Conservation (phyloP, 129 eudicot genomes). For the Pseudognaphalium luteoalbum region DNA sequence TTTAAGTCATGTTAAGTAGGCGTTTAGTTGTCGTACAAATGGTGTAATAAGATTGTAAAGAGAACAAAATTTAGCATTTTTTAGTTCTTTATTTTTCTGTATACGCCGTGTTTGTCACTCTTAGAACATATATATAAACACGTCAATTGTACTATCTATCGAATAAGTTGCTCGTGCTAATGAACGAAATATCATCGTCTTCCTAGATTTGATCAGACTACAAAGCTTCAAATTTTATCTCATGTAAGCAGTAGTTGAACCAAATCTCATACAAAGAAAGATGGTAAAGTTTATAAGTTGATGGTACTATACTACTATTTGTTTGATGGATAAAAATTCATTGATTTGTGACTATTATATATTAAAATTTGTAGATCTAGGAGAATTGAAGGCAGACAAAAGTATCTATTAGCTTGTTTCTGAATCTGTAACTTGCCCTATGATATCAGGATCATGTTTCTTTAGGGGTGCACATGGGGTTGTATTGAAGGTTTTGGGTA, state of each 20-base stretch:
- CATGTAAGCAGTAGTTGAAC: neutral
- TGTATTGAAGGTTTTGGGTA: slow-evolving; percentile 7
- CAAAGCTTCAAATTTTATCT: neutral
- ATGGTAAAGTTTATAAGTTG: neutral
- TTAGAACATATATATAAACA: neutral
- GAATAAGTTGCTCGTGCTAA: neutral
- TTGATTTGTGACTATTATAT: neutral
- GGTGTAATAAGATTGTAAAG: slow-evolving; percentile 24
- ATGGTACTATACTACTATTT: neutral
- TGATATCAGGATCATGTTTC: neutral
- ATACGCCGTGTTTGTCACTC: neutral
- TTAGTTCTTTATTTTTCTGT: neutral
- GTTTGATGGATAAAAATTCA: neutral
- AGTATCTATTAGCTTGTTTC: slow-evolving; percentile 6
- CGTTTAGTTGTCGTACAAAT: neutral
- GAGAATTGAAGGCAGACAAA: neutral
- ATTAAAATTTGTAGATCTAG: neutral
- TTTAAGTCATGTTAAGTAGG: slow-evolving; percentile 1
- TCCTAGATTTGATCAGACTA: neutral
- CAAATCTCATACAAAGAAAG: neutral
- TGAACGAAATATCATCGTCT: neutral
- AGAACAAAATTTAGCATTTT: slow-evolving; percentile 10
- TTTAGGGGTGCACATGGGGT: slow-evolving; percentile 19
- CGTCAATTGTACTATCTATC: neutral
- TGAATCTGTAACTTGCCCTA: slow-evolving; percentile 2